These are phyloP conservation scores for Omphalotus olearius DNA, from an alignment of 1,284 basidiomycete species.

Conservation along the genomic window DNA sequence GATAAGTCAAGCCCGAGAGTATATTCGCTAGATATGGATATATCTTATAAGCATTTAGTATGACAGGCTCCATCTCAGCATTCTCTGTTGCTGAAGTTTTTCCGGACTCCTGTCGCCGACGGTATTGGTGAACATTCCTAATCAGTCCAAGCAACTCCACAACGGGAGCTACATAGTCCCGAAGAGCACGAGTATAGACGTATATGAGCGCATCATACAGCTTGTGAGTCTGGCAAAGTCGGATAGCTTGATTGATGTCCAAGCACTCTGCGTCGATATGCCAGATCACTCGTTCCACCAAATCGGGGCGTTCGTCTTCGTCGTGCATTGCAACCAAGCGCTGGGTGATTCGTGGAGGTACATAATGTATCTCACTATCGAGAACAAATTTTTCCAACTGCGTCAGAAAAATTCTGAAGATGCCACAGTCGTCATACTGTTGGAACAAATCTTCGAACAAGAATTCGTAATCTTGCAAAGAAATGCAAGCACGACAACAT, in stretches of 20 bases:
- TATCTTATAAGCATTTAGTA: conserved; percentile 85
- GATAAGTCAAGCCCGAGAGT: conserved; percentile 86
- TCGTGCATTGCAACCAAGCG: conserved; percentile 79
- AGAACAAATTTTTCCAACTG: conserved; percentile 87
- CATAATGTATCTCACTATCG: conserved; percentile 62
- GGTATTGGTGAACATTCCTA: conserved; percentile 58
- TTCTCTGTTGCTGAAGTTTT: conserved; percentile 32
- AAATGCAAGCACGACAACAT: conserved; percentile 81
- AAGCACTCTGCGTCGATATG: conserved; percentile 90
- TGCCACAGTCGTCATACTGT: conserved; percentile 81
- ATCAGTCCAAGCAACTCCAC: conserved; percentile 82
- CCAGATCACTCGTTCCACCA: conserved; percentile 91
- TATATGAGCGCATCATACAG: conserved; percentile 95
- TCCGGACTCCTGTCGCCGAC: conserved; percentile 30
- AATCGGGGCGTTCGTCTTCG: conserved; percentile 65
- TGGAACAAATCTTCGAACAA: conserved; percentile 94
- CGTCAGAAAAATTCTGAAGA: conserved; percentile 82
- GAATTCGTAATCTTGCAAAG: conserved; percentile 78
- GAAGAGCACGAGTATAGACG: conserved; percentile 85
- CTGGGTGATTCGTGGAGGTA: conserved; percentile 89
- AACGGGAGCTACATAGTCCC: conserved; percentile 87
- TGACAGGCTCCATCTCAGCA: conserved; percentile 50
- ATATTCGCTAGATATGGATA: conserved; percentile 88
- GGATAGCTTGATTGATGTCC: conserved; percentile 92
- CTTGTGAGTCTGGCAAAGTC: conserved; percentile 75